Evolutionary conservation across 2,329 filamentous ascomycete genomes (phyloP).

Genomic region (Penicillium rolfsii): DNA sequence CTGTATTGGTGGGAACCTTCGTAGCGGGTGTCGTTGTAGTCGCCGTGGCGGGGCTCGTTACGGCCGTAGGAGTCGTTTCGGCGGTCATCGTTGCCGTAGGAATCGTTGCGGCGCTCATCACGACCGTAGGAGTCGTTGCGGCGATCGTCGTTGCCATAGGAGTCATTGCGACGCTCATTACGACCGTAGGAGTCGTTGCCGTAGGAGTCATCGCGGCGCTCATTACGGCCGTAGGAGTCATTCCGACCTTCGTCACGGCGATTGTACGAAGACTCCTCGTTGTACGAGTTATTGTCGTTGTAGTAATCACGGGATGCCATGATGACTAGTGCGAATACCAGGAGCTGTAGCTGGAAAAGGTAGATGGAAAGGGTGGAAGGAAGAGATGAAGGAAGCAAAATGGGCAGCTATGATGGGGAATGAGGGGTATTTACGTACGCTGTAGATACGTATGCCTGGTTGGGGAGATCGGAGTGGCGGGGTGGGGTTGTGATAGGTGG

Average conservation of each 20-base stretch:
- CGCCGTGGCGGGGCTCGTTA: constrained; percentile 18
- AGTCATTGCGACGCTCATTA: constrained; percentile 2
- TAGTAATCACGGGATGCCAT: constrained; percentile 6
- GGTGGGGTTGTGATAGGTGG: too few relatives aligned
- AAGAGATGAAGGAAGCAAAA: background rate
- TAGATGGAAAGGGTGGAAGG: background rate
- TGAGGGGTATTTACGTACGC: too few relatives aligned
- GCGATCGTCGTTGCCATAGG: too few relatives aligned
- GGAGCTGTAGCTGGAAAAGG: constrained; percentile 2
- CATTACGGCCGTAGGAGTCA: constrained; percentile 7
- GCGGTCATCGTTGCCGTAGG: background rate
- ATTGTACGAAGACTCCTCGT: constrained; percentile 26
- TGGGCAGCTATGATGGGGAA: background rate
- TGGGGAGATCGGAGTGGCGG: too few relatives aligned
- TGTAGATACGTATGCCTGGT: too few relatives aligned
- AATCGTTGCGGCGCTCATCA: constrained; percentile 16
- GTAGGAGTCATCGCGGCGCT: background rate
- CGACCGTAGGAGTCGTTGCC: background rate
- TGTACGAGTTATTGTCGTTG: background rate
- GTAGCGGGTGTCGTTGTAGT: constrained; percentile 30
- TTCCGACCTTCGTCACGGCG: background rate
- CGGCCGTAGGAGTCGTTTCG: background rate
- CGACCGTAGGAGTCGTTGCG: constrained; percentile 14
- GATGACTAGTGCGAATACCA: background rate
- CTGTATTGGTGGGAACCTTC: constrained; percentile 10